Conservation (phyloP, 2,329 filamentous ascomycete genomes). For the Calonectria hongkongensis region DNA sequence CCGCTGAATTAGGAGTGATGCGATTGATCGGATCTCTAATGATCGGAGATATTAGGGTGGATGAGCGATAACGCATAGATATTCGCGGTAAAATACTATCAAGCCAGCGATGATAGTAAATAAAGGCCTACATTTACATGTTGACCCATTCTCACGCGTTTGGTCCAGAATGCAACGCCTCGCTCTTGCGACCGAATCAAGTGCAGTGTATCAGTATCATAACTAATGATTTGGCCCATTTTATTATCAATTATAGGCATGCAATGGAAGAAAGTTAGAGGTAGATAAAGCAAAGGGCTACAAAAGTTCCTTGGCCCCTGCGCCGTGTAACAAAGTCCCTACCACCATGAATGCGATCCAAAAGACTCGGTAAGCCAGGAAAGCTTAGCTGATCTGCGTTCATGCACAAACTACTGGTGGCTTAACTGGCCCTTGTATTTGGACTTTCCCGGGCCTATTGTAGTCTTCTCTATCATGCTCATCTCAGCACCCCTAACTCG, state of each 20-base stretch:
- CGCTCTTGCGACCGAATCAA: too few relatives aligned
- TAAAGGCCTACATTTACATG: too few relatives aligned
- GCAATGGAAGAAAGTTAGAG: neutral
- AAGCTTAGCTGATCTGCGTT: constrained; percentile 10
- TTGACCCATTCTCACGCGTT: too few relatives aligned
- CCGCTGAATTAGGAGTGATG: neutral
- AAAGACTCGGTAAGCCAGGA: neutral
- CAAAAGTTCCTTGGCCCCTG: neutral
- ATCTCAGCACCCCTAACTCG: neutral
- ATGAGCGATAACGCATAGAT: neutral
- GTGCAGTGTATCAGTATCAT: too few relatives aligned
- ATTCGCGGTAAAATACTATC: too few relatives aligned
- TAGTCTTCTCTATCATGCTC: neutral
- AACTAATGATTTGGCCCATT: too few relatives aligned
- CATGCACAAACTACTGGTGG: neutral
- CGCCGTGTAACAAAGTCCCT: neutral
- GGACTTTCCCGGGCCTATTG: constrained; percentile 1
- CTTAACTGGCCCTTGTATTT: neutral
- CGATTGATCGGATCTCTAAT: neutral
- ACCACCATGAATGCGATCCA: neutral
- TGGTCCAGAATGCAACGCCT: too few relatives aligned
- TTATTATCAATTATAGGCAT: too few relatives aligned
- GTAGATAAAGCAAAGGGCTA: neutral
- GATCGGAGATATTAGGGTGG: neutral
- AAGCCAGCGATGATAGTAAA: too few relatives aligned